Evolutionary conservation across 2,329 filamentous ascomycete genomes (phyloP), one percentile per base, ranked within the genome.

Genomic region (Sordariomycetes sp.): DNA sequence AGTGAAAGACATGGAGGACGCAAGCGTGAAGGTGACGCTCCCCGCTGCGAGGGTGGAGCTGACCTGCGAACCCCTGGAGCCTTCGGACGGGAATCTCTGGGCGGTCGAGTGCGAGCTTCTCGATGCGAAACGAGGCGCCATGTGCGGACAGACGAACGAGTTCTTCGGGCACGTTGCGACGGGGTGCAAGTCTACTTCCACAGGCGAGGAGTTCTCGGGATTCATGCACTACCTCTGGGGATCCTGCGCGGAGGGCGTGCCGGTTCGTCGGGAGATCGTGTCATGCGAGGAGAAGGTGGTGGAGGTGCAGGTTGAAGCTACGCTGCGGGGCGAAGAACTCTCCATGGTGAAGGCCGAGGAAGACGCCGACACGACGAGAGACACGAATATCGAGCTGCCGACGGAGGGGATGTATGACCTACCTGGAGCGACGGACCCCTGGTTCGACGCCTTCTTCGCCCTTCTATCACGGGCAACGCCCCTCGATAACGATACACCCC

Each of bases 151-250:
- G 65, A 48, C 50, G 56, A 61, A 59, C 10, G 58, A 61, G 34
- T 58, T 61, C 17, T 61, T 63, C 13, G 65, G 60, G 6, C 52
- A 62, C 7, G 64, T 64, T 28, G 65, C 61, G 6, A 62, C 62
- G 10, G 63, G 61, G 8, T 67, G 65, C 54, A 39, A 59, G 2
- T 62, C 63, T 1, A 55, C 63, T 24, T 59, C 59, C 2, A 61
- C 58, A 5, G 57, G 54, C 12, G 63, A 62, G 24, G 48, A 60
- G 0, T 58, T 66, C 50, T 10, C 54, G 28, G 54, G 35, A 24
- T 32, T 35, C 15, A 28, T 56, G 25, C 61, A 63, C 53, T 67
- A 64, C 53, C 53, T 67, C 20, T 67, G 65, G 65, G 65, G 65
- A 0, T 61, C 62, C 45, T 67, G 65, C 57, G 55, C 57, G 13